Conservation (phyloP, 345 rosid genomes). For the Dovyalis caffra region DNA sequence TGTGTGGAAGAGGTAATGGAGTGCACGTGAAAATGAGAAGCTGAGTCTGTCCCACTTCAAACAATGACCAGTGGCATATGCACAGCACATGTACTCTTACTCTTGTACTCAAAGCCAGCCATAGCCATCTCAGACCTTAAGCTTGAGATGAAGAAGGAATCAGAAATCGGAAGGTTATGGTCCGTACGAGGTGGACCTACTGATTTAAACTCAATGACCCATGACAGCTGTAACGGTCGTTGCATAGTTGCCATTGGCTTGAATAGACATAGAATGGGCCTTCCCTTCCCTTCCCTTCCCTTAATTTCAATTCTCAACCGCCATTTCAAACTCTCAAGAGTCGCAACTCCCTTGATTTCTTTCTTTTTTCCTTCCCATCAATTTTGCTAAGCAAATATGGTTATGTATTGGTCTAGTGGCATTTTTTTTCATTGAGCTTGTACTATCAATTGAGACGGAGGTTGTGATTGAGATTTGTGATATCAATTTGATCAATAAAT, state of each 20-base stretch:
- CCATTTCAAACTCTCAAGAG: too few relatives aligned
- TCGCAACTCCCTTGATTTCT: not conserved
- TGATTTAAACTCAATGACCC: not conserved
- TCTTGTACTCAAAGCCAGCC: not conserved
- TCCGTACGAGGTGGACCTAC: constrained; percentile 3
- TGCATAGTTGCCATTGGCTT: not conserved
- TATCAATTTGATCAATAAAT: too few relatives aligned
- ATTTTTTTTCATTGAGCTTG: too few relatives aligned
- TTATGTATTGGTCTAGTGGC: too few relatives aligned
- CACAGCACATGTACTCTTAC: not conserved
- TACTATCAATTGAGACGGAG: too few relatives aligned
- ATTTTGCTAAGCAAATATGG: too few relatives aligned
- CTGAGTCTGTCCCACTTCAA: constrained; percentile 2
- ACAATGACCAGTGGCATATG: not conserved
- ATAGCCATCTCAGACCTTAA: not conserved
- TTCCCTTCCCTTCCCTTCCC: not conserved
- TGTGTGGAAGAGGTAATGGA: not conserved
- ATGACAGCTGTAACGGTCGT: constrained; percentile 17
- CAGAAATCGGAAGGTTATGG: not conserved
- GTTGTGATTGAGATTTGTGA: too few relatives aligned
- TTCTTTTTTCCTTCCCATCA: too few relatives aligned
- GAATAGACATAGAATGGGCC: not conserved
- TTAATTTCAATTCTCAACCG: not conserved
- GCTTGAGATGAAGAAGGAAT: not conserved
- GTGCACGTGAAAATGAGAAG: constrained; percentile 5